Evolutionary conservation across 1,139 yeast species (phyloP).

Genomic region (Candida freyschussii): DNA sequence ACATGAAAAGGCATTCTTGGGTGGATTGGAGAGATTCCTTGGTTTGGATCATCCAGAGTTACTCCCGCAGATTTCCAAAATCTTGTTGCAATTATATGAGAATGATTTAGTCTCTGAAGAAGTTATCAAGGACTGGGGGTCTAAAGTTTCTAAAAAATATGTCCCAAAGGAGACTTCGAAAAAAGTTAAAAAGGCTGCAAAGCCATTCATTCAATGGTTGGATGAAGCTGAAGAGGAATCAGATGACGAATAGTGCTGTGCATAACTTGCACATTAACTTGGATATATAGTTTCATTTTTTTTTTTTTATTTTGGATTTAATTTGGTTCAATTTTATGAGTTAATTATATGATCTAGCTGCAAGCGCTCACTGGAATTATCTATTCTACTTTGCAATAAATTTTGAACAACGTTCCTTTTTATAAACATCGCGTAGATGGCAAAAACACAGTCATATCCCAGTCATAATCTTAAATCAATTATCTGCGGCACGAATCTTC

Average conservation of each 20-base stretch:
- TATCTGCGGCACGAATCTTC: constrained; percentile 24
- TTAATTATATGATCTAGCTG: too few relatives aligned
- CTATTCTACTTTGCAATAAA: too few relatives aligned
- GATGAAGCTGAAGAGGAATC: constrained; percentile 84
- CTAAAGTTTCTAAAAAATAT: constrained; percentile 87
- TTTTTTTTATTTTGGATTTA: too few relatives aligned
- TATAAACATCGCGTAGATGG: too few relatives aligned
- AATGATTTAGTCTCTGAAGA: constrained; percentile 83
- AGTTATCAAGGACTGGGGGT: constrained; percentile 76
- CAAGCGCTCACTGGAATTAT: too few relatives aligned
- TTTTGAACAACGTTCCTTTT: too few relatives aligned
- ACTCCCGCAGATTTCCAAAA: constrained; percentile 71
- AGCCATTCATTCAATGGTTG: constrained; percentile 92
- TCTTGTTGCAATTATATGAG: constrained; percentile 76
- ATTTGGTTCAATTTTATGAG: too few relatives aligned
- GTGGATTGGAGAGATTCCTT: constrained; percentile 91
- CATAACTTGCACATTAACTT: too few relatives aligned
- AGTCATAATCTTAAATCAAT: constrained; percentile 2
- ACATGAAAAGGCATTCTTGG: constrained; percentile 84
- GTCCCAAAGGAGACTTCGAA: constrained; percentile 89
- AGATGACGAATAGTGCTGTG: constrained; percentile 41
- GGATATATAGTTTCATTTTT: neutral
- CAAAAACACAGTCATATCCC: too few relatives aligned
- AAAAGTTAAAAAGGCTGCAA: constrained; percentile 94
- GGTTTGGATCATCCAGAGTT: constrained; percentile 81